These are phyloP conservation scores for Cercospora canescens DNA, from an alignment of 2,329 filamentous ascomycete genomes.

Conservation along the genomic window DNA sequence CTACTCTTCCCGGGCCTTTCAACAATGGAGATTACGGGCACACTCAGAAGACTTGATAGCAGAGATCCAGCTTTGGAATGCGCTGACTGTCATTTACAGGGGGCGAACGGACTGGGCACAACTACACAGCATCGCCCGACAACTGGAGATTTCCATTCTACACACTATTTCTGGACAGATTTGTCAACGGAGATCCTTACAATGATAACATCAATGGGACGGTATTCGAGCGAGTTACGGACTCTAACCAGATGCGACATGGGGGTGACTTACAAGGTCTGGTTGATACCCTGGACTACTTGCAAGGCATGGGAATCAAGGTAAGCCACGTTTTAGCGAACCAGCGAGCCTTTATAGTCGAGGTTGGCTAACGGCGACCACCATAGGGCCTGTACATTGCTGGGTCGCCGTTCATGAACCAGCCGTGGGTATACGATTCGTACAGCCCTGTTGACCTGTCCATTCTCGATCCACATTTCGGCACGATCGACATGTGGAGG, in stretches of 20 bases:
- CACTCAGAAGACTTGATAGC: too few relatives aligned
- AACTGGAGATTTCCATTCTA: slow-evolving; percentile 69
- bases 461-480: slow-evolving; percentile 63
- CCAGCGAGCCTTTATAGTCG: too few relatives aligned
- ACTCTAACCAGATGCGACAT: slow-evolving; percentile 63
- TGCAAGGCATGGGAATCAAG: slow-evolving; percentile 64
- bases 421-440: slow-evolving; percentile 63
- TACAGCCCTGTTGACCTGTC: slow-evolving; percentile 61
- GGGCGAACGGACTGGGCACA: slow-evolving; percentile 54
- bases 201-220: slow-evolving; percentile 66
- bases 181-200: slow-evolving; percentile 63
- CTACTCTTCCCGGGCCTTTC: too few relatives aligned
- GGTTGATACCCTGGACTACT: slow-evolving; percentile 62
- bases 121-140: slow-evolving; percentile 54
- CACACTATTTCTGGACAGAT: slow-evolving; percentile 63
- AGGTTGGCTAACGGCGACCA: too few relatives aligned
- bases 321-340: too few relatives aligned
- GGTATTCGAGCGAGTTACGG: slow-evolving; percentile 60
- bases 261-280: slow-evolving; percentile 62
- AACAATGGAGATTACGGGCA: too few relatives aligned
- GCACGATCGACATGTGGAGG: slow-evolving; percentile 60
- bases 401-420: slow-evolving; percentile 64
- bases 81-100: slow-evolving; percentile 15
- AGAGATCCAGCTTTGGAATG: neutral
- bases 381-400: too few relatives aligned